These are phyloP conservation scores for Tetrapyrgos nigripes DNA, from an alignment of 1,284 basidiomycete species.

Conservation along the genomic window DNA sequence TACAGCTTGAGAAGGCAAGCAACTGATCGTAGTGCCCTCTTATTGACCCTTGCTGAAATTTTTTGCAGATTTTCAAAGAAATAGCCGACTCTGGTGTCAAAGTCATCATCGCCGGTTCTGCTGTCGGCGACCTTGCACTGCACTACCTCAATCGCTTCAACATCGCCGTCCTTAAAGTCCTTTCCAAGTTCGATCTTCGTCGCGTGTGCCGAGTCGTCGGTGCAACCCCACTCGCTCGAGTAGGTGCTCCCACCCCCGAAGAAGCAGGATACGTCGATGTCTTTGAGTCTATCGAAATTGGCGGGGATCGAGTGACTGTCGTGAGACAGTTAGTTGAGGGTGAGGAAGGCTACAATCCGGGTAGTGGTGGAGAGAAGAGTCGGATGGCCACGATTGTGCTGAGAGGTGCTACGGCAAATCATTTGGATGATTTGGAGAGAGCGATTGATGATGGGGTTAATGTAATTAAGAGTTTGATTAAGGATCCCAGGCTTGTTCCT, in stretches of 20 bases:
- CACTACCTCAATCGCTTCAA: conserved; percentile 96
- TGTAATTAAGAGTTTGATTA: conserved; percentile 93
- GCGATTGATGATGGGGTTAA: conserved; percentile 98
- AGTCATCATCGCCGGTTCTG: conserved; percentile 92
- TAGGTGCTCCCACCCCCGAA: conserved; percentile 96
- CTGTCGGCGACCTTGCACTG: conserved; percentile 94
- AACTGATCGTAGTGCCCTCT: not conserved
- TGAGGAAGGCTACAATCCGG: conserved; percentile 63
- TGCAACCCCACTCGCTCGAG: conserved; percentile 94
- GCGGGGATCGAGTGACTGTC: conserved; percentile 97
- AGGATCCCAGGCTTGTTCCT: conserved; percentile 90
- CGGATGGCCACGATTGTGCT: conserved; percentile 94
- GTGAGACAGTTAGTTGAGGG: conserved; percentile 82
- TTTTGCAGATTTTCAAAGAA: conserved; percentile 90
- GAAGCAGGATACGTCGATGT: conserved; percentile 95
- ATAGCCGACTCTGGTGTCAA: conserved; percentile 96
- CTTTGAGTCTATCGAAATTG: conserved; percentile 95
- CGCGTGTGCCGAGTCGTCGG: conserved; percentile 94
- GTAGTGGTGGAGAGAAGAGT: conserved; percentile 68
- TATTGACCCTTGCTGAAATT: not conserved
- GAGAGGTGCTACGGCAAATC: conserved; percentile 95
- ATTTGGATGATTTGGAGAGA: conserved; percentile 94
- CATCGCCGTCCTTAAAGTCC: conserved; percentile 96
- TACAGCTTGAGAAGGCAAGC: conserved; percentile 89
- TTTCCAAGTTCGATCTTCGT: conserved; percentile 98